Evolutionary conservation across 1,284 basidiomycete species (phyloP).

Genomic region (Phellopilus nigrolimitatus): DNA sequence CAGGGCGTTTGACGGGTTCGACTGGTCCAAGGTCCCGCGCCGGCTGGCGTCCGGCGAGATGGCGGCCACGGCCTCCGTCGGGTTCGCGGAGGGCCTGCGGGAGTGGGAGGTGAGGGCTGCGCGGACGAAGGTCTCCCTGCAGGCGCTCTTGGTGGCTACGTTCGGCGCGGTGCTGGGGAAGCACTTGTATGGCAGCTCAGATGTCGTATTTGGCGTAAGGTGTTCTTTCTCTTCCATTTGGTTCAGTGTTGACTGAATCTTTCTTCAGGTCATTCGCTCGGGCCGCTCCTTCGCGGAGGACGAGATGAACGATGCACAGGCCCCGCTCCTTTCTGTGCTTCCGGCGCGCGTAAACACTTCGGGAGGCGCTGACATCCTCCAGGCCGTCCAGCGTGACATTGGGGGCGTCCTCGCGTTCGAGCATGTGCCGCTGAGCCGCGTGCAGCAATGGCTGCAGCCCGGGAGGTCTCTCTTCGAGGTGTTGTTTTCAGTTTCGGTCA

Average conservation of each 20-base stretch:
- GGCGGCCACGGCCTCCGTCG: neutral
- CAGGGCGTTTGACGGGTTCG: constrained; percentile 31
- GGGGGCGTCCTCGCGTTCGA: constrained; percentile 38
- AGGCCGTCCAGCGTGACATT: constrained; percentile 35
- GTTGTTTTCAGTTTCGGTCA: constrained; percentile 41
- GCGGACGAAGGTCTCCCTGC: constrained; percentile 38
- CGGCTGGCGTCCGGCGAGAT: constrained; percentile 18
- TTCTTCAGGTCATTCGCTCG: constrained; percentile 40
- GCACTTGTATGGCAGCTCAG: constrained; percentile 28
- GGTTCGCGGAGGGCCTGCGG: neutral
- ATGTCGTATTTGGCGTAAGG: constrained; percentile 44
- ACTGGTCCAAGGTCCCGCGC: constrained; percentile 30
- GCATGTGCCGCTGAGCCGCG: constrained; percentile 38
- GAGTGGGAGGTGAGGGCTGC: constrained; percentile 29
- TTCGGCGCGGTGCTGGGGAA: constrained; percentile 34
- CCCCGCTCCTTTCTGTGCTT: constrained; percentile 41
- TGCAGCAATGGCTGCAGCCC: constrained; percentile 44
- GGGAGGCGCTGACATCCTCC: constrained; percentile 28
- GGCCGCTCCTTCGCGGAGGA: constrained; percentile 41
- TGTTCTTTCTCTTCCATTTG: constrained; percentile 7
- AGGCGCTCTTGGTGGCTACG: constrained; percentile 39
- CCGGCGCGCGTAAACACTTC: constrained; percentile 36
- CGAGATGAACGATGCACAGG: constrained; percentile 34
- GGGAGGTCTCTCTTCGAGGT: constrained; percentile 37
- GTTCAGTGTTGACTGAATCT: neutral